These are phyloP conservation scores for Penicillium sp. DNA, from an alignment of 2,329 filamentous ascomycete genomes.

Conservation along the genomic window DNA sequence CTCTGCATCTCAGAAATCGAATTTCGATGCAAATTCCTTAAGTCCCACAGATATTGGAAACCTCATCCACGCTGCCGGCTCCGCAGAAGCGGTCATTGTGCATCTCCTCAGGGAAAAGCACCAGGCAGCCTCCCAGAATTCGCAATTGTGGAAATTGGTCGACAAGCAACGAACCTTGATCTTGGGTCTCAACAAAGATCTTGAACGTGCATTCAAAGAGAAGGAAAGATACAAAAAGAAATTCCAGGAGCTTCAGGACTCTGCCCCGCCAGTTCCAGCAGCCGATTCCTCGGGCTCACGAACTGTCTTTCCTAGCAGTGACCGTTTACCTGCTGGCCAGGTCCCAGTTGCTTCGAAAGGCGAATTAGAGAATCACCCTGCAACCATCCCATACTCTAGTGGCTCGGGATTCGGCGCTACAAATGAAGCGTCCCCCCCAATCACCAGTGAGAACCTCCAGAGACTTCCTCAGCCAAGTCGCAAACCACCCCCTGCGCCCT, in stretches of 20 bases:
- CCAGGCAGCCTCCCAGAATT: slow-evolving; percentile 83
- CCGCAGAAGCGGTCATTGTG: slow-evolving; percentile 84
- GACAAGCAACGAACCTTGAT: slow-evolving; percentile 97
- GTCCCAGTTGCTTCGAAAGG: background rate
- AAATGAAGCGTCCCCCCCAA: slow-evolving; percentile 18
- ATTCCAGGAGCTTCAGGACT: slow-evolving; percentile 72
- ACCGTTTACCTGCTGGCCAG: background rate
- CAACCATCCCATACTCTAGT: background rate
- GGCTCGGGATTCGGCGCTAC: slow-evolving; percentile 6
- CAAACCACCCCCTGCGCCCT: slow-evolving; percentile 82
- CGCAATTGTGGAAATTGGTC: slow-evolving; percentile 91
- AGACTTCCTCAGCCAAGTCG: slow-evolving; percentile 64
- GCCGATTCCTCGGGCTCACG: slow-evolving; percentile 15
- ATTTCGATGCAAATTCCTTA: slow-evolving; percentile 60
- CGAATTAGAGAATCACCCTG: background rate
- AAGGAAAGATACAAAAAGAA: slow-evolving; percentile 94
- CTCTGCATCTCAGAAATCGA: slow-evolving; percentile 60
- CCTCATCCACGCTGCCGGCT: slow-evolving; percentile 82
- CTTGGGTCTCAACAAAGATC: slow-evolving; percentile 87
- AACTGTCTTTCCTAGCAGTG: slow-evolving; percentile 3
- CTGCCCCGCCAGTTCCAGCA: slow-evolving; percentile 46
- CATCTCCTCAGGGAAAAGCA: slow-evolving; percentile 91
- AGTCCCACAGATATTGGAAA: slow-evolving; percentile 75
- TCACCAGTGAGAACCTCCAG: slow-evolving; percentile 21
- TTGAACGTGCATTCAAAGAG: slow-evolving; percentile 88